Evolutionary conservation across 768 basidiomycete genomes (phyloP), one percentile per base, ranked within the genome.

Genomic region (Pisolithus microcarpus): DNA sequence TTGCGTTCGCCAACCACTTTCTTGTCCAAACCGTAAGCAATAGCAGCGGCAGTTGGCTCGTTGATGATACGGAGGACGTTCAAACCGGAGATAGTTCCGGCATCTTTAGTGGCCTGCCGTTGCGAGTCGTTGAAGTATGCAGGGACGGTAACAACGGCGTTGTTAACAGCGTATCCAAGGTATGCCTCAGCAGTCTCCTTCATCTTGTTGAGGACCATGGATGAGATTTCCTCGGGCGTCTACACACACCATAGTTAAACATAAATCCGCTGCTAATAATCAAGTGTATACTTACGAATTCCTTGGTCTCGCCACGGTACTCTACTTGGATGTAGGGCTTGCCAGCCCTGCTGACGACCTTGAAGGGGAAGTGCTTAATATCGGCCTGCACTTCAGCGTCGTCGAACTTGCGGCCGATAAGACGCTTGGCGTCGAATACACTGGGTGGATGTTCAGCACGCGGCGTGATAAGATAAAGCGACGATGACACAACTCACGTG

Each of bases 71-170:
- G 92, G 64, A 95, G 88, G 54, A 97, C 88, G 66, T 95, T 92
- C 58, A 98, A 73, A 56, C 95, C 95, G 18, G 92, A 80, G 62
- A 98, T 97, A 54, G 81, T 82, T 60, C 95, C 95, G 36, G 95
- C 93, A 64, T 98, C 95, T 76, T 96, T 98, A 62, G 95, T 98
- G 19, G 95, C 95, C 65, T 95, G 92, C 66, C 95, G 89, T 68
- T 98, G 95, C 23, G 95, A 94, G 75, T 98, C 93, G 71, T 98
- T 98, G 80, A 97, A 97, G 78, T 97, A 97, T 36, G 94, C 93
- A 30, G 94, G 94, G 56, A 97, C 87, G 24, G 93, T 95, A 63
- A 97, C 85, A 60, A 98, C 95, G 50, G 95, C 95, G 69, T 94
- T 92, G 69, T 68, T 84, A 67, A 93, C 75, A 50, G 75, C 80